These are phyloP conservation scores for Psilocybe azurescens DNA, from an alignment of 768 basidiomycete genomes.

Conservation along the genomic window DNA sequence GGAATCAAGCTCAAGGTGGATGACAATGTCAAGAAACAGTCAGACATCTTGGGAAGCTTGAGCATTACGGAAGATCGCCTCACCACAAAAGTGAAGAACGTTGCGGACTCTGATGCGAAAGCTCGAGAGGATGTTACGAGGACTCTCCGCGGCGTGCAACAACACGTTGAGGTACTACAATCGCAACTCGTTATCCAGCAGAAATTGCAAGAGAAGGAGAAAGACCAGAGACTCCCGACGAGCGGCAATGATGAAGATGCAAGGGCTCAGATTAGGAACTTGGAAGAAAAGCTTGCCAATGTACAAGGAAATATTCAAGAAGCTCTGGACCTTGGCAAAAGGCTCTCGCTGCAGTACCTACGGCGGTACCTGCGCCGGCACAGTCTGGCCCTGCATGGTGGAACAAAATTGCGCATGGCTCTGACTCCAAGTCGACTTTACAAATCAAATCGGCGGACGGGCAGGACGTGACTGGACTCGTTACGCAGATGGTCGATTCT, in stretches of 20 bases:
- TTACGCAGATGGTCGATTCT: slow-evolving; percentile 77
- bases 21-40: slow-evolving; percentile 51
- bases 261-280: slow-evolving; percentile 50
- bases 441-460: slow-evolving; percentile 79
- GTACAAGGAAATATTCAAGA: slow-evolving; percentile 74
- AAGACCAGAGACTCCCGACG: slow-evolving; percentile 20
- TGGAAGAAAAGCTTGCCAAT: slow-evolving; percentile 67
- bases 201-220: slow-evolving; percentile 34
- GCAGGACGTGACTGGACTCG: slow-evolving; percentile 69
- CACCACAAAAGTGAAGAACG: slow-evolving; percentile 38
- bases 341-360: slow-evolving; percentile 35
- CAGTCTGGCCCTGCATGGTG: slow-evolving; percentile 66
- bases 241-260: slow-evolving; percentile 58
- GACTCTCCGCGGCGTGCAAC: slow-evolving; percentile 53
- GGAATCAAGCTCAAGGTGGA: slow-evolving; percentile 56
- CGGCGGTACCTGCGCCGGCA: slow-evolving; percentile 12
- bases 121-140: slow-evolving; percentile 48
- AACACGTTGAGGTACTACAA: slow-evolving; percentile 60
- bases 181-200: slow-evolving; percentile 30
- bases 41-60: slow-evolving; percentile 59
- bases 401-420: slow-evolving; percentile 62
- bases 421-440: slow-evolving; percentile 51
- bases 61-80: slow-evolving; percentile 61
- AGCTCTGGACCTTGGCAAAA: slow-evolving; percentile 69
- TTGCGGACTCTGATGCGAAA: slow-evolving; percentile 57